Conservation (phyloP, 176 grass and related monocot genomes). For the Carex littledalei region DNA sequence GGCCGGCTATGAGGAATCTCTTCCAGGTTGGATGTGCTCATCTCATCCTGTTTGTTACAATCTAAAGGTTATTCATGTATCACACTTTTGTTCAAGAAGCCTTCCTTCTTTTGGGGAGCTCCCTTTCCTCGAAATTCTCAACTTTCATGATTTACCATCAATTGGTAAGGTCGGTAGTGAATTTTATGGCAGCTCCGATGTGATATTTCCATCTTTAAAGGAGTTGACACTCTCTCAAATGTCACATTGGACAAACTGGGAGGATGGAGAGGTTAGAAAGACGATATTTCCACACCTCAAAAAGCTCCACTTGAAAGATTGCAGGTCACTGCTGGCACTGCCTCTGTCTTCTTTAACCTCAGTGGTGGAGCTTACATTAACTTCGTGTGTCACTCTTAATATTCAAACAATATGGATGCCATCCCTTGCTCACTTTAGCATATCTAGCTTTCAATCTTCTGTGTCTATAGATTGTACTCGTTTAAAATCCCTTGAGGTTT, state of each 20-base stretch:
- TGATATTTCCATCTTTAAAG: constrained; percentile 35
- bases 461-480: neutral
- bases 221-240: constrained; percentile 24
- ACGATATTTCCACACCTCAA: constrained; percentile 18
- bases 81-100: neutral
- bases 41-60: neutral
- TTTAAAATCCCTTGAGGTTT: neutral
- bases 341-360: neutral
- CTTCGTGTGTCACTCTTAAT: neutral
- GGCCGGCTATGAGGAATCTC: neutral
- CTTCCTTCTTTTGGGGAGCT: constrained; percentile 38
- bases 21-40: neutral
- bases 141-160: neutral
- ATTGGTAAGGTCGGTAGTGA: constrained; percentile 18
- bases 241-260: neutral
- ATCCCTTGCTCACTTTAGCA: neutral
- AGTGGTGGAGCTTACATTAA: constrained; percentile 19
- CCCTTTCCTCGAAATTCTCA: constrained; percentile 25
- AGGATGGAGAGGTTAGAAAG: neutral
- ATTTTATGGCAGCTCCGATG: constrained; percentile 28
- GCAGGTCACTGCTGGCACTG: neutral
- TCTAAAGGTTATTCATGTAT: constrained; percentile 12
- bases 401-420: neutral
- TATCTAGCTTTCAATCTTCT: neutral
- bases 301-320: constrained; percentile 24